Percentiles rank a stretch among this genome's conserved stretches.
Conservation (phyloP, 305 asterid genomes). For the Fraxinus greggii region DNA sequence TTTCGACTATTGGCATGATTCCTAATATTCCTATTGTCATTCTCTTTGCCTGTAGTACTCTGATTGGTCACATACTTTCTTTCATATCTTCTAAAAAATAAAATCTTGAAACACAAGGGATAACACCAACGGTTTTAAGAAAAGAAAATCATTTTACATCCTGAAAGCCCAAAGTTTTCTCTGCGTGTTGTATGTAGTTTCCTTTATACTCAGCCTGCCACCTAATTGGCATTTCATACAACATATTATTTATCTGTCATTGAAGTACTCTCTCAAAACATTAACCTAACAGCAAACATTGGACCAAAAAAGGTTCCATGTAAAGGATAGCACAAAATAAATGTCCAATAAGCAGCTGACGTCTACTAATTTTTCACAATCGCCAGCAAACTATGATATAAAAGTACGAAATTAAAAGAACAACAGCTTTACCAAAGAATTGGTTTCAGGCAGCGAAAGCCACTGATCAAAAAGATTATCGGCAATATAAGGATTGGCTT, state of each 20-base stretch:
- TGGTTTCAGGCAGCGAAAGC: slow-evolving; percentile 83
- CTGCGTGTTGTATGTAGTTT: background rate
- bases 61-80: background rate
- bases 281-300: slow-evolving; percentile 7
- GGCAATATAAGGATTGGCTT: slow-evolving; percentile 69
- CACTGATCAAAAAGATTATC: slow-evolving; percentile 89
- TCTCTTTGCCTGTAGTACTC: background rate
- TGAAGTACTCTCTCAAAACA: slow-evolving; percentile 15
- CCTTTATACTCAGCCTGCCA: background rate
- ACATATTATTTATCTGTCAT: background rate
- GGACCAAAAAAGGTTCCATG: background rate
- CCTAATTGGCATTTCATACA: slow-evolving; percentile 14
- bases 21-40: background rate
- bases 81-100: background rate
- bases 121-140: background rate
- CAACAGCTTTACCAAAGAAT: slow-evolving; percentile 52
- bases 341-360: background rate
- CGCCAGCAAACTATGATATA: slow-evolving; percentile 3
- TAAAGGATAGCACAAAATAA: background rate
- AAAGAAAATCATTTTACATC: background rate
- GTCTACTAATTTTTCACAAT: background rate
- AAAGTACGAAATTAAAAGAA: background rate
- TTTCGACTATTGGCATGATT: background rate
- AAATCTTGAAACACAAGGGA: background rate
- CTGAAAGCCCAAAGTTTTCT: background rate